Evolutionary conservation across 2,329 filamentous ascomycete species (phyloP), one percentile per base, ranked within the genome.

Genomic region (Teratosphaeria destructans): DNA sequence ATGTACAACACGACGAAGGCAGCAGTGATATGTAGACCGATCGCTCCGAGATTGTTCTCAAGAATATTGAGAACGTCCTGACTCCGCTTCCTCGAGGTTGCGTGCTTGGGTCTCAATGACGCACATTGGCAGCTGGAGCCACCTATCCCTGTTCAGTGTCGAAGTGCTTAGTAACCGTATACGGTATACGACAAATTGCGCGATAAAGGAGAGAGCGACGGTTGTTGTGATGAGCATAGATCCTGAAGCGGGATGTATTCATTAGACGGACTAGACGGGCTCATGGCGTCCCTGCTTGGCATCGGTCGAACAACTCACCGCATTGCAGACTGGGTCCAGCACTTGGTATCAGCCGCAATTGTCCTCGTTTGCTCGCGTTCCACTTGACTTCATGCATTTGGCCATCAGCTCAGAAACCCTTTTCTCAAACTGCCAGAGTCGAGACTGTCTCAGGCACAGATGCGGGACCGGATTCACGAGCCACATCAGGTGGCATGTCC

Each of bases 401-500:
- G 37, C 11, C 37, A 39, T 12, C 37, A 11, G 16, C 14, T 11
- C 12, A 23, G 23, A 37, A 19, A 19, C 2, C 8, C 32, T 16
- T 16, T 5, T 49, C 19, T 60, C 54, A 67, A 12, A 70, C 67
- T 27, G 66, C 66, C 32, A 70, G 61, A 19, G 65, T 61, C 39
- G 66, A 68, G 2, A 63, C 65, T 43, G 66, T 60, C 57, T 69
- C 67, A 3, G 64, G 58, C 16, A 68, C 63, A 11, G 63, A 63
- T 1, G 63, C 68, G 16, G 68, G 67, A 6, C 63, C 68, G n/a
- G 43, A 61, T n/a, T 69, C 63, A 10, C 67, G 60, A 19, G 64
- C 60, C 56, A 67, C 43, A 54, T 70, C 67, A 23, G 59, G 58
- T 19, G 68, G 66, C 66, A 65, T 68, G 39, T 69, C 66, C 35